Conservation (phyloP, 2,329 filamentous ascomycete genomes). For the Ceratocystis eucalypticola region DNA sequence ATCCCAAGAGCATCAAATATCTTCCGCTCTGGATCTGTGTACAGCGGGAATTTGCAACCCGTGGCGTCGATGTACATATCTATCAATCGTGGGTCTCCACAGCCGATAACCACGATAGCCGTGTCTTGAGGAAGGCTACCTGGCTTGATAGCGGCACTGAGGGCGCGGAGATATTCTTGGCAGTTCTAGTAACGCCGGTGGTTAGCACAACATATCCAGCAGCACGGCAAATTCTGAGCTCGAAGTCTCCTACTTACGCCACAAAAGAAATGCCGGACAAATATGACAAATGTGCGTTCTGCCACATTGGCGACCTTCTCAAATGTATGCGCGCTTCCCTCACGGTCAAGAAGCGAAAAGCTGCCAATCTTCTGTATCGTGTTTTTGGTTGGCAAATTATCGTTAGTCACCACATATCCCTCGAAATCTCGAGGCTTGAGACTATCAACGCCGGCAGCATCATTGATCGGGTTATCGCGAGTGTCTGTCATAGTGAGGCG, state of each 20-base stretch:
- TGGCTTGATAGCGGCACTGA: conserved; percentile 45
- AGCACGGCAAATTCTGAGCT: background rate
- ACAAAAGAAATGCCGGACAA: conserved; percentile 70
- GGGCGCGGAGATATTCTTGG: conserved; percentile 56
- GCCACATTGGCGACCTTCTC: conserved; percentile 46
- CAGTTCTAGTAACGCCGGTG: conserved; percentile 42
- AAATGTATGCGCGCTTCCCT: conserved; percentile 48
- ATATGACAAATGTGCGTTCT: conserved; percentile 52
- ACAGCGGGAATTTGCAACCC: conserved; percentile 57
- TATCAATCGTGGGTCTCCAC: conserved; percentile 56
- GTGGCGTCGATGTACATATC: conserved; percentile 50
- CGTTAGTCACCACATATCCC: conserved; percentile 41
- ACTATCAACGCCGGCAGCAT: conserved; percentile 25
- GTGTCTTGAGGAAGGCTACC: conserved; percentile 41
- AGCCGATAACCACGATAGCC: conserved; percentile 57
- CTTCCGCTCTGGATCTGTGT: conserved; percentile 55
- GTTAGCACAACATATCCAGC: background rate
- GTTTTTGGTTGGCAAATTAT: conserved; percentile 39
- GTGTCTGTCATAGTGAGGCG: background rate
- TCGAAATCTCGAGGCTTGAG: conserved; percentile 39
- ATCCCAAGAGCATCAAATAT: conserved; percentile 58
- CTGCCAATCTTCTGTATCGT: conserved; percentile 39
- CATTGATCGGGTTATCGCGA: background rate
- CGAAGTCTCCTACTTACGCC: conserved; percentile 40
- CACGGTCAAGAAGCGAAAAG: conserved; percentile 45